Evolutionary conservation across 2,329 filamentous ascomycete genomes (phyloP), one percentile per base, ranked within the genome.

Genomic region (Bipolaris gigantea): DNA sequence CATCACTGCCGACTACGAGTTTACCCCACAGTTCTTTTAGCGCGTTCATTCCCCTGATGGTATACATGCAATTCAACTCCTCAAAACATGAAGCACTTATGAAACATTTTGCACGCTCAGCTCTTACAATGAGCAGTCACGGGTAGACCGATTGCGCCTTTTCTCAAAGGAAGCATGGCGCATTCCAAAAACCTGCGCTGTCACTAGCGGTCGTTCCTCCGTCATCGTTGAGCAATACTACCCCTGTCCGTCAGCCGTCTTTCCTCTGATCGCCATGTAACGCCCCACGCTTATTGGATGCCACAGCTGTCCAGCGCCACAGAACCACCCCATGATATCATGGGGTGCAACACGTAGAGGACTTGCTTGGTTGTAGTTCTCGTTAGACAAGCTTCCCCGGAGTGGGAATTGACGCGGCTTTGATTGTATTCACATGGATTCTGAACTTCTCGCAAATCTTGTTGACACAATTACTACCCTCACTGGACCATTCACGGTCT

Each of bases 291-390:
- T 48, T 11, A 67, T 65, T 67, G 62, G 63, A 35, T 50, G 65
- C 62, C 63, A 66, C 61, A 64, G 19, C 35, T 49, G 15, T 25
- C 9, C 40, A 61, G 57, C 63, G 65, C 65, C 65, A 67, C 65
- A 55, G 59, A 34, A 48, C 45, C 43, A 30, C 43, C 38, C 39
- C 52, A 67, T 67, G 63, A 66, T 64, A 64, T 67, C 65, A 67
- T 66, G 53, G 59, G 44, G 45, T 42, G 32, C 45, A 45, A 58
- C 44, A 50, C 43, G 36, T 23, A 47, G 55, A 47, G 33, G 48
- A 18, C 57, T 48, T 57, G 54, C 54, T 57, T 63, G 38, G 38
- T 34, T 33, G 45, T 53, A 32, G 40, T 43, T 36, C 41, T 54
- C 35, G 43, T 48, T 56, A 47, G 50, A 53, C 36, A 46, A 32